Evolutionary conservation across 495 filamentous ascomycete species (phyloP).

Genomic region (Xylaria castorea): DNA sequence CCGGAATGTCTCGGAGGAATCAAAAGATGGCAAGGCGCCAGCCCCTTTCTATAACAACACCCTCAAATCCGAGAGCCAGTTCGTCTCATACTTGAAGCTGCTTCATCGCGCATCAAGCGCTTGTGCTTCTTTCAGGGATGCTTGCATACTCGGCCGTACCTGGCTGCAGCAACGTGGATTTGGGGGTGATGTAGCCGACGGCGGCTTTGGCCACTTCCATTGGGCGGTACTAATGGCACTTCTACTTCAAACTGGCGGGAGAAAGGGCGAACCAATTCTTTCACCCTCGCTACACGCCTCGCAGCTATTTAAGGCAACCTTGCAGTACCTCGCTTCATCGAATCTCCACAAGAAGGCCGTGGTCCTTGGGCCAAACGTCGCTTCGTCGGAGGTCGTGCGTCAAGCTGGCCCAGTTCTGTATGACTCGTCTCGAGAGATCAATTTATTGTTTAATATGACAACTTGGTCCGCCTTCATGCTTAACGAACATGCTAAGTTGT

Average conservation of each 20-base stretch:
- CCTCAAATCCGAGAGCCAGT: conserved; percentile 75
- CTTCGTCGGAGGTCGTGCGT: conserved; percentile 42
- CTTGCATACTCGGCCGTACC: conserved; percentile 81
- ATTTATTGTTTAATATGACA: conserved; percentile 91
- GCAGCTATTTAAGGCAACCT: conserved; percentile 88
- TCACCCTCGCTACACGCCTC: conserved; percentile 85
- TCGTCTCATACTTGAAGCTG: conserved; percentile 73
- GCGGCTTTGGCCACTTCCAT: conserved; percentile 94
- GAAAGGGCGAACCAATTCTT: conserved; percentile 71
- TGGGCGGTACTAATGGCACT: conserved; percentile 82
- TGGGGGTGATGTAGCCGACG: conserved; percentile 65
- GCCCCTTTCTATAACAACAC: conserved; percentile 92
- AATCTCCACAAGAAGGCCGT: conserved; percentile 71
- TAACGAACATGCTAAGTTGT: conserved; percentile 72
- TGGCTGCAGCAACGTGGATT: conserved; percentile 93
- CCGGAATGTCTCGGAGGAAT: conserved; percentile 42
- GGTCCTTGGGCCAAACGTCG: conserved; percentile 50
- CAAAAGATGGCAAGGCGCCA: conserved; percentile 52
- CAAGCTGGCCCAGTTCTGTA: conserved; percentile 58
- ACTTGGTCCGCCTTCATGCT: conserved; percentile 77
- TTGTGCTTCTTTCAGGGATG: conserved; percentile 77
- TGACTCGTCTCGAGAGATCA: conserved; percentile 75
- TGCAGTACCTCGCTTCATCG: conserved; percentile 80
- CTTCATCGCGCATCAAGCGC: conserved; percentile 68
- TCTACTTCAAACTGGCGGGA: conserved; percentile 75